Evolutionary conservation across 2,329 filamentous ascomycete species (phyloP).

Genomic region (Neobulgaria alba): DNA sequence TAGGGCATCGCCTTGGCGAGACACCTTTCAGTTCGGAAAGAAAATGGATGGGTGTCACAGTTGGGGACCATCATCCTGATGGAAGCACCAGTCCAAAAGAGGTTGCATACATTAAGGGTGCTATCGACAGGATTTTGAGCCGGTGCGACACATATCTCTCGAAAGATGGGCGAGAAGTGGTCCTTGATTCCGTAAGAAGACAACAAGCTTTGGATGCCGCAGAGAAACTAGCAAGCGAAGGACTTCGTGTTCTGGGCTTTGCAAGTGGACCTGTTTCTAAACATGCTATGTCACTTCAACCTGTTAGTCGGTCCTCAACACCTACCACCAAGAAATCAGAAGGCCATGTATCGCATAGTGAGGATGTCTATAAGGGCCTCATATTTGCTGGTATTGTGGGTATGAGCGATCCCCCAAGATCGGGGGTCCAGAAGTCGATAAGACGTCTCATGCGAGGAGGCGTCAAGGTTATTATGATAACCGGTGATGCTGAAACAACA

Average conservation of each 20-base stretch:
- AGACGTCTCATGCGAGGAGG: slow-evolving; percentile 84
- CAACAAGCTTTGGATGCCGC: slow-evolving; percentile 72
- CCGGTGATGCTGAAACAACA: slow-evolving; percentile 90
- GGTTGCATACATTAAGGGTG: slow-evolving; percentile 91
- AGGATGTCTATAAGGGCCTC: slow-evolving; percentile 73
- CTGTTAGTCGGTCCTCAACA: slow-evolving; percentile 41
- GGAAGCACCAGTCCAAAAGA: slow-evolving; percentile 43
- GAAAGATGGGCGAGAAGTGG: slow-evolving; percentile 75
- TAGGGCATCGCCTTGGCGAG: slow-evolving; percentile 75
- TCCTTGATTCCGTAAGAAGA: slow-evolving; percentile 67
- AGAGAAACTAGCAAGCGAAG: slow-evolving; percentile 79
- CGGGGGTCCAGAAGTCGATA: slow-evolving; percentile 84
- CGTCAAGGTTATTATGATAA: slow-evolving; percentile 98
- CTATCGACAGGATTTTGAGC: slow-evolving; percentile 76
- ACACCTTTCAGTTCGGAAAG: slow-evolving; percentile 94
- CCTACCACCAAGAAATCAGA: slow-evolving; percentile 28
- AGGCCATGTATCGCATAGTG: slow-evolving; percentile 36
- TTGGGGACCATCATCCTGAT: slow-evolving; percentile 40
- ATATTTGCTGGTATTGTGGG: slow-evolving; percentile 89
- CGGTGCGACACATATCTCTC: slow-evolving; percentile 88
- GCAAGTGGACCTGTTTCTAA: slow-evolving; percentile 67
- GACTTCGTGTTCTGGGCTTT: slow-evolving; percentile 84
- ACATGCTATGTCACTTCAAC: slow-evolving; percentile 34
- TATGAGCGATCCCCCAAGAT: slow-evolving; percentile 93
- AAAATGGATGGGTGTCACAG: slow-evolving; percentile 98